Base-by-base conservation (phyloP, 2,329 filamentous ascomycete species). In the Colletotrichum paranaense region DNA sequence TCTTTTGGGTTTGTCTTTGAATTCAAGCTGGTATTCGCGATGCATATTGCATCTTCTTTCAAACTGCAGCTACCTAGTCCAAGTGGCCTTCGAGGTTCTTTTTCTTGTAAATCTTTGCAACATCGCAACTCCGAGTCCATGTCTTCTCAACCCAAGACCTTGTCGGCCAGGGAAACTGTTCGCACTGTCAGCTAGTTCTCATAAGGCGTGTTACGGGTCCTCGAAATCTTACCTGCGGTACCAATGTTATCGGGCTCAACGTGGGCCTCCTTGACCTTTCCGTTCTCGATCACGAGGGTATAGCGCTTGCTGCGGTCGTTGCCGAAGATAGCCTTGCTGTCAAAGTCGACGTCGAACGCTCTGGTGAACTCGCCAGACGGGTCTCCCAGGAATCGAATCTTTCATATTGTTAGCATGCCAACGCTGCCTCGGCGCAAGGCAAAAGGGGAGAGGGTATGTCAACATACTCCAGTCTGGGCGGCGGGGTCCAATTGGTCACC, bases 361-460 rank as follows among this genome's bases (percentile, higher is more conserved):
- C 94, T 92, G 76, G 94, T 97, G 85, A 98, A 97, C 73, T 90
- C 87, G 72, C 91, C 93, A 8, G 90, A 88, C 8, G 95, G 93
- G 82, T 98, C 95, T 63, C 92, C 95, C 55, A 98, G 88, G 88
- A 97, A 98, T 75, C 95, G 95, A 79, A 98, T 92, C 94, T 97
- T 75, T n/a, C 9, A 57, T 38, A n/a, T 5, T 12, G 35, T 74
- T 24, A 74, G 58, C 62, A 57, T 19, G n/a, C 28, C 8, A 56
- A 52, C 58, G 49, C 14, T 11, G 16, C 19, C 6, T n/a, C 30
- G 24, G n/a, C 4, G 16, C 42, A 49, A 22, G 42, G 42, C 16
- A 19, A 5, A 6, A 11, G 3, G 42, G 19, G 19, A 11, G 19
- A n/a, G 19, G 42, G 7, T 16, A 5, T 22, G 14, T 35, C 57